Evolutionary conservation across 2,329 filamentous ascomycete genomes (phyloP).

Genomic region (Beauveria varroae): DNA sequence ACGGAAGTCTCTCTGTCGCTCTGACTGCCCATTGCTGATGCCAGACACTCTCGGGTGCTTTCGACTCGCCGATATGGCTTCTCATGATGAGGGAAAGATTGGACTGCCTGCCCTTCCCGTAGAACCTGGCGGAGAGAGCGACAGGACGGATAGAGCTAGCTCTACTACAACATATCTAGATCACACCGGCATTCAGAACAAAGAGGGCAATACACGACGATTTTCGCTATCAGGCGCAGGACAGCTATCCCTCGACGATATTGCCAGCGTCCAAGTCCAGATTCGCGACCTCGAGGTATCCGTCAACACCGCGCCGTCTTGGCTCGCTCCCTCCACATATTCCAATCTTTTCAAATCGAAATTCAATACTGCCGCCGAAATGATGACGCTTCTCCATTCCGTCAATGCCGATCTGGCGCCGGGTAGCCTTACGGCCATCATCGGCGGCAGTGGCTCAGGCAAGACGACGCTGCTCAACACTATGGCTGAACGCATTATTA

Average conservation of each 20-base stretch:
- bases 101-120: neutral
- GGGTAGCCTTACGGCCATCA: slow-evolving; percentile 66
- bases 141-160: slow-evolving; percentile 17
- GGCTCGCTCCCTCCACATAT: slow-evolving; percentile 41
- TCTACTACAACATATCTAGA: slow-evolving; percentile 17
- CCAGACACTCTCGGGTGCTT: neutral
- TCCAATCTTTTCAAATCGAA: slow-evolving; percentile 30
- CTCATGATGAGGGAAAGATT: neutral
- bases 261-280: slow-evolving; percentile 47
- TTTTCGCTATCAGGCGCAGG: slow-evolving; percentile 27
- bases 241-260: slow-evolving; percentile 40
- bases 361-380: slow-evolving; percentile 28
- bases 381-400: slow-evolving; percentile 51
- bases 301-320: slow-evolving; percentile 51
- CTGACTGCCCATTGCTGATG: no score
- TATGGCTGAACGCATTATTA: slow-evolving; percentile 61
- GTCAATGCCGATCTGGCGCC: slow-evolving; percentile 57
- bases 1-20: neutral
- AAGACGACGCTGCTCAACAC: slow-evolving; percentile 68
- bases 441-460: slow-evolving; percentile 66
- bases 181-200: neutral
- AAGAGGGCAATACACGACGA: slow-evolving; percentile 14
- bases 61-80: neutral
- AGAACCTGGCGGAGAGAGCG: slow-evolving; percentile 8
- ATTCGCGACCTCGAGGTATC: slow-evolving; percentile 47